A percentile compares a stretch with the other conserved stretches of the same genome.
phyloP scores from a whole-genome alignment of 148 eudicot genomes.

The Rhododendron ovatum region DNA sequence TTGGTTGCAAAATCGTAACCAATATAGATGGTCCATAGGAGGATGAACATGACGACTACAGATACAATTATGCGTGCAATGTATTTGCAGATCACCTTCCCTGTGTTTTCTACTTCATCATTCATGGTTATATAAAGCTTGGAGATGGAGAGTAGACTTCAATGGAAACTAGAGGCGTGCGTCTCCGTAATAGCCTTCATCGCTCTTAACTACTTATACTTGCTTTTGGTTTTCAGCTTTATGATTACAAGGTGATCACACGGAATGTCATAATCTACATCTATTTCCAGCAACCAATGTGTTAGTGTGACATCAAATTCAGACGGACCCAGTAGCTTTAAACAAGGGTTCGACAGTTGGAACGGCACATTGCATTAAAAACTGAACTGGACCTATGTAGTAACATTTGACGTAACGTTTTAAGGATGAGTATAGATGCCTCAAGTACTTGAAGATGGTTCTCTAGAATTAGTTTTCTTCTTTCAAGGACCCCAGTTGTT shows the following conservation, averaged over 20 bases:
- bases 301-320: conserved; percentile 11
- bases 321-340: conserved; percentile 5
- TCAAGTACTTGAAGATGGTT: neutral
- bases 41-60: conserved; percentile 16
- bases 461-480: neutral
- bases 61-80: conserved; percentile 8
- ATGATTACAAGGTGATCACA: neutral
- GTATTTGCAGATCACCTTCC: neutral
- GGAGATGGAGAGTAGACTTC: neutral
- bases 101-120: neutral
- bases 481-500: neutral
- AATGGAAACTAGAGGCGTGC: neutral
- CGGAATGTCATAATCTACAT: conserved; percentile 6
- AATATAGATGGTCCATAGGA: conserved; percentile 22
- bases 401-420: neutral
- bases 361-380: neutral
- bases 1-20: conserved; percentile 23
- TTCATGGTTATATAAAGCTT: neutral
- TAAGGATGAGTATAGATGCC: neutral
- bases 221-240: neutral
- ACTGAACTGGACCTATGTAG: neutral
- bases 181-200: neutral
- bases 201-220: neutral
- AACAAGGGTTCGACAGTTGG: neutral
- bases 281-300: conserved; percentile 19